Base-by-base conservation (phyloP, 1,139 yeast genomes). In the Scheffersomyces titani region DNA sequence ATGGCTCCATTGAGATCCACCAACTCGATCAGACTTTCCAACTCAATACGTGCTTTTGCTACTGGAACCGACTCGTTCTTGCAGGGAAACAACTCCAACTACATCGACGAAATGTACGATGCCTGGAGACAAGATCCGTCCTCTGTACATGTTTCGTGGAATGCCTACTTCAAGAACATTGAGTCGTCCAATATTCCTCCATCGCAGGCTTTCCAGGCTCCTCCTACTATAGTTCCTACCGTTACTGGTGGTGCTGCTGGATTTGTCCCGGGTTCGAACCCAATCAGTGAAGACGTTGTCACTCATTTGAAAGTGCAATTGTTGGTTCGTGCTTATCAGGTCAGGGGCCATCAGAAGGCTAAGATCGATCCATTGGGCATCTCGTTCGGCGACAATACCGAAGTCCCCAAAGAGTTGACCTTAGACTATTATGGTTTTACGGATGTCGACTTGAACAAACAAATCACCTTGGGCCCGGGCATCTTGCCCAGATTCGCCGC, bases 261-360 rank as follows among this genome's bases (percentile, higher is more conserved):
- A 5, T 77, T 81, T 62, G 81, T 84, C 24, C 87, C 89, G 52
- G 84, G 87, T 53, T 72, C 78, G 36, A 66, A 71, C 47, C 73
- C 77, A 20, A 65, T 63, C 61, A 70, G 79, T 59, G 87, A 85
- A 68, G 92, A 89, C 65, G 92, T 94, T 55, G 84, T 91, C 64
- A 84, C 92, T 61, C 99, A 96, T 74, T 85, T 94, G 82, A 96
- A 94, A 76, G 96, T 92, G 22, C 99, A 94, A 82, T 85, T 94
- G 66, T 83, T 94, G 68, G 98, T 96, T 60, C 90, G 99, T 75
- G 99, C 99, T 50, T 96, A 93, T 78, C 99, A 94, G 80, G 99
- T 94, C 55, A 88, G 98, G 76, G 99, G 99, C 63, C 99, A 94
- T 75, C 90, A 88, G 74, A 92, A 91, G 79, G 98, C 99, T 53